Base-by-base conservation (phyloP, 108 stramenopile species). In the Nannochloropsis gaditana region DNA sequence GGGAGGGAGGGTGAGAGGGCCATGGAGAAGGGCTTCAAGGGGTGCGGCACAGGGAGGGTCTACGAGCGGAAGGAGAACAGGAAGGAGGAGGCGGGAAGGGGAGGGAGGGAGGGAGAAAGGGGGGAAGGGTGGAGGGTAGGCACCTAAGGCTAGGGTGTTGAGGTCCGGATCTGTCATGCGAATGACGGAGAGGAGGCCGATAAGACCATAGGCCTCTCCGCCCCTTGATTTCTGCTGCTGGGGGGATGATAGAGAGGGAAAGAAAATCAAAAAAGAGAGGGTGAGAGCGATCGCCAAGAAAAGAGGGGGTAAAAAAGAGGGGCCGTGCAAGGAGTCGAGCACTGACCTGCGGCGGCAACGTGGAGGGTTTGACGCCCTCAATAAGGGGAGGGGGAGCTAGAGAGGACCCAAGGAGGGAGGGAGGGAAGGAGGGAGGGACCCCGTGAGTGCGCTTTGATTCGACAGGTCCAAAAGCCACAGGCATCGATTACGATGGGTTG, bases 141-240 rank as follows among this genome's bases (percentile, higher is more conserved):
- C 15, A 50, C 87, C 97, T n/a, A 98, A 90, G 44, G 96, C 96
- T 19, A 98, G 90, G 45, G 94, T 93, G 87, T 95, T 95, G 83
- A 95, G 92, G 91, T 98, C 97, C 43, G 93, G 94, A 90, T 98
- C 96, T 9, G 95, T 94, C 97, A 97, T 97, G 73, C 97, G 95
- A 87, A 98, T 97, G 43, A 98, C 94, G 83, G 93, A 93, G 45
- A 98, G 91, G 81, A 98, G 88, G 42, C 97, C 97, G 44, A 97
- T 90, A 84, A 98, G 91, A 43, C 97, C 97, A 91, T 94, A 98
- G 79, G 45, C 17, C 44, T 83, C 41, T 42, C 42, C 83, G n/a
- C 41, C 44, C 17, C 44, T n/a, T 9, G 10, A 21, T 41, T 41
- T 9, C 43, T 19, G 80, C 80, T 80, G 80, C 80, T 19, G 21